Evolutionary conservation across 2,329 filamentous ascomycete genomes (phyloP).

Genomic region (Orbilia ellipsospora): DNA sequence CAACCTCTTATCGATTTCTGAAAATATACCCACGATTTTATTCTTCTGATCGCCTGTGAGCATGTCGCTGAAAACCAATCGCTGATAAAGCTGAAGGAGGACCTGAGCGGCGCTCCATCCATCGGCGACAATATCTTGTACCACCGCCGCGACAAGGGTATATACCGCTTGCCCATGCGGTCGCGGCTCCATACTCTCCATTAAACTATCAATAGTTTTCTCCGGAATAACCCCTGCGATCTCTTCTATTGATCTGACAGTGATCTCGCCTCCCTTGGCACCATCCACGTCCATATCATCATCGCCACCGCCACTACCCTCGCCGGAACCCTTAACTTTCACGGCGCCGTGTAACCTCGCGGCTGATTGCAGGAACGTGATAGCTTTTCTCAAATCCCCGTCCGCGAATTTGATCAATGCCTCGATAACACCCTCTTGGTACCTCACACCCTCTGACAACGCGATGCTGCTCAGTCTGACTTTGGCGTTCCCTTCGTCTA

Average conservation of each 20-base stretch:
- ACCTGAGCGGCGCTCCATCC: constrained; percentile 96
- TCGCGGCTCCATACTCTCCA: constrained; percentile 79
- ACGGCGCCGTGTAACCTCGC: constrained; percentile 82
- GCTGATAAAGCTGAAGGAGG: constrained; percentile 81
- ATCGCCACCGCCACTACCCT: constrained; percentile 73
- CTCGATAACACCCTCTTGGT: constrained; percentile 83
- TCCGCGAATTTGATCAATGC: constrained; percentile 88
- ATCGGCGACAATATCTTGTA: constrained; percentile 92
- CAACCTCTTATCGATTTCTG: constrained; percentile 91
- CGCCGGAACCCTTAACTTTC: constrained; percentile 65
- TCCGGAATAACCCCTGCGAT: constrained; percentile 95
- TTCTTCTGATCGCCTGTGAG: constrained; percentile 89
- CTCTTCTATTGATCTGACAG: constrained; percentile 84
- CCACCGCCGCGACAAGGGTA: constrained; percentile 77
- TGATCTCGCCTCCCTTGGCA: constrained; percentile 70
- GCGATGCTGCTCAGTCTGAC: constrained; percentile 85
- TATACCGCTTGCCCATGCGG: constrained; percentile 71
- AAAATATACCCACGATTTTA: constrained; percentile 87
- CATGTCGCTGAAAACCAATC: constrained; percentile 82
- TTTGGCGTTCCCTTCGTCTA: constrained; percentile 86
- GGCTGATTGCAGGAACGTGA: constrained; percentile 96
- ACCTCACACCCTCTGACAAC: constrained; percentile 75
- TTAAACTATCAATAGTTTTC: constrained; percentile 74
- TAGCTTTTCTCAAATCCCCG: constrained; percentile 93
- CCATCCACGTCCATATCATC: constrained; percentile 69